phyloP scores from a whole-genome alignment of 2,329 filamentous ascomycete species.

The Nemania sp. region DNA sequence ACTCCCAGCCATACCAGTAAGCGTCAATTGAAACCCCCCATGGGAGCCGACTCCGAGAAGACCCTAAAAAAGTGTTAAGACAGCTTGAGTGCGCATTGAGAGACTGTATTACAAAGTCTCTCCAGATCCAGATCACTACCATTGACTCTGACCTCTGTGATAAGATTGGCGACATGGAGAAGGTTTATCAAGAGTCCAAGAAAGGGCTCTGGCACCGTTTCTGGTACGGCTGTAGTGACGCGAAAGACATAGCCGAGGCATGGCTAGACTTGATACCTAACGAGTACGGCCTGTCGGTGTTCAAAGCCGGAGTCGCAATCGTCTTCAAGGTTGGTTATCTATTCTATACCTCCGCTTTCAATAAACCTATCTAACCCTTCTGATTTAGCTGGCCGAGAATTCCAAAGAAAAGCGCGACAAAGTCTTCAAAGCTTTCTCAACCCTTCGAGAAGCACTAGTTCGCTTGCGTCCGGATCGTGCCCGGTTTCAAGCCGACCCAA shows the following conservation, averaged over 20 bases:
- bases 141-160: background rate
- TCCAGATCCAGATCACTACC: background rate
- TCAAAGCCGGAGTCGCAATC: slow-evolving; percentile 1
- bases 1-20: slow-evolving; percentile 3
- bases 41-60: background rate
- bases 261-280: slow-evolving; percentile 9
- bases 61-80: slow-evolving; percentile 2
- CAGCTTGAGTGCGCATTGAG: background rate
- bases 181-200: background rate
- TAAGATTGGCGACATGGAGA: slow-evolving; percentile 1
- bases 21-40: background rate
- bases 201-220: background rate
- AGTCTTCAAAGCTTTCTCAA: background rate
- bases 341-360: background rate
- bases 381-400: slow-evolving; percentile 2
- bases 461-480: background rate
- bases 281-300: background rate
- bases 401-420: slow-evolving; percentile 4
- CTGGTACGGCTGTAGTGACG: slow-evolving; percentile 1
- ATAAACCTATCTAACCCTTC: background rate
- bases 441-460: background rate
- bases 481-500: background rate
- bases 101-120: background rate
- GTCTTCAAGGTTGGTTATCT: slow-evolving; percentile 1
- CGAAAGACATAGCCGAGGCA: background rate